A percentile compares a stretch with the other conserved stretches of the same genome.
Evolutionary conservation across 179 eudicot genomes (phyloP).

Genomic region (Sideroxylon spinosum): DNA sequence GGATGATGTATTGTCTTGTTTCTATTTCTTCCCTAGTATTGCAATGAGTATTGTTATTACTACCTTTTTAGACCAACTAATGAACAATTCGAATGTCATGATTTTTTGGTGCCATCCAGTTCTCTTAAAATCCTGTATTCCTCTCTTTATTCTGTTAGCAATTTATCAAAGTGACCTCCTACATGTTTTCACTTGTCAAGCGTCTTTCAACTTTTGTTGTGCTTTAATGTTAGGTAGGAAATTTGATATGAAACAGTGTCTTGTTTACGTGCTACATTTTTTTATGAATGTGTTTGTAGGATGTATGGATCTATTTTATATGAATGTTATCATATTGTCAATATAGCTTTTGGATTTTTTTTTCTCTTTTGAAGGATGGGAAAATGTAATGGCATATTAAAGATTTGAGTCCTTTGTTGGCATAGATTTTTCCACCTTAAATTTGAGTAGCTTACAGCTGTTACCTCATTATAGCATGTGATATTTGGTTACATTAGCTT

Average conservation of each 20-base stretch:
- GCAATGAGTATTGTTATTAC: not conserved
- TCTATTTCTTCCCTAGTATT: slow-evolving; percentile 20
- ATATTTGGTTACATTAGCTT: not conserved
- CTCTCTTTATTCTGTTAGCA: not conserved
- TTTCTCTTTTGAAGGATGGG: not conserved
- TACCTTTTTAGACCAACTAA: not conserved
- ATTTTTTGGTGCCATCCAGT: not conserved
- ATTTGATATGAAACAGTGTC: not conserved
- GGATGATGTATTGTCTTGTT: slow-evolving; percentile 62
- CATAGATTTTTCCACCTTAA: too few species aligned
- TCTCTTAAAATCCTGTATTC: too few species aligned
- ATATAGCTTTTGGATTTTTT: not conserved
- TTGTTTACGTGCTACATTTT: not conserved
- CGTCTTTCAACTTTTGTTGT: not conserved
- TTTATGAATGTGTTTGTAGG: not conserved
- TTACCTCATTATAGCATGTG: not conserved
- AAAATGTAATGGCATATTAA: not conserved
- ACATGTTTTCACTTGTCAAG: not conserved
- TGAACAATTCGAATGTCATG: not conserved
- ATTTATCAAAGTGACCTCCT: not conserved
- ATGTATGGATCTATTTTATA: not conserved
- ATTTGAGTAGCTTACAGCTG: not conserved
- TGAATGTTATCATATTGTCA: not conserved
- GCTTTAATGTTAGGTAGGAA: not conserved
- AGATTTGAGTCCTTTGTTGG: not conserved